Percentiles rank a stretch among this genome's conserved stretches.
phyloP scores from a whole-genome alignment of 139 green algal genomes.

The Edaphochlamys debaryana region DNA sequence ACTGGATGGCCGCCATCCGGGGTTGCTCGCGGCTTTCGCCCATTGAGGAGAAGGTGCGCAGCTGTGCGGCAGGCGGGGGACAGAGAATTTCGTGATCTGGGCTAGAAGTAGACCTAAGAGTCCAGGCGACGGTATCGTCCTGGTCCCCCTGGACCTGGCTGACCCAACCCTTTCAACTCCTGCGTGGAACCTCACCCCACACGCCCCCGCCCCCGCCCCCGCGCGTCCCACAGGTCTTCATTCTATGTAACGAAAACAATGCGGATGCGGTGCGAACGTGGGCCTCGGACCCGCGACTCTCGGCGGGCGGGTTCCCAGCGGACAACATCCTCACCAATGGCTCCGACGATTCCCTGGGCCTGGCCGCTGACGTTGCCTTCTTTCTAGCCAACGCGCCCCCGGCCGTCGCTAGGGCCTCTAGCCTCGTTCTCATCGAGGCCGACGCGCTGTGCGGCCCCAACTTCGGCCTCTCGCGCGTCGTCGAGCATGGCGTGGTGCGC shows the following conservation, averaged over 20 bases:
- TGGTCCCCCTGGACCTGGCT: too few species aligned
- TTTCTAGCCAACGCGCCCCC: neutral
- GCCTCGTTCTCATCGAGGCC: conserved; percentile 24
- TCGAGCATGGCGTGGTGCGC: conserved; percentile 56
- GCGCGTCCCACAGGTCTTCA: conserved; percentile 35
- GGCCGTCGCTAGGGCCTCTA: neutral
- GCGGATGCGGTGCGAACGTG: conserved; percentile 1
- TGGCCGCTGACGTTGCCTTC: conserved; percentile 7
- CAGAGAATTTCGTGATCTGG: too few species aligned
- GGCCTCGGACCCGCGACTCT: conserved; percentile 11
- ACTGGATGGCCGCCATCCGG: conserved; percentile 17
- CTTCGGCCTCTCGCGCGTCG: conserved; percentile 39
- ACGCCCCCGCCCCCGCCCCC: too few species aligned
- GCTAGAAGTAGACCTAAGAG: too few species aligned
- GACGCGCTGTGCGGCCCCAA: conserved; percentile 38
- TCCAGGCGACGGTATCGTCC: too few species aligned
- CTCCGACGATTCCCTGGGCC: conserved; percentile 6
- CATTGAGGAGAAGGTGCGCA: neutral
- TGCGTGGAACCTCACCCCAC: too few species aligned
- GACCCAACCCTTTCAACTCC: too few species aligned
- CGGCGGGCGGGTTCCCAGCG: conserved; percentile 2
- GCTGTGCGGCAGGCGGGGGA: too few species aligned
- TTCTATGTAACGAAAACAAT: conserved; percentile 23
- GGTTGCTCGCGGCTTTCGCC: neutral
- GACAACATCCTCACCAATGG: conserved; percentile 31